Base-by-base conservation (phyloP, 371 early-diverging fungal species). In the Batkoa obscura region DNA sequence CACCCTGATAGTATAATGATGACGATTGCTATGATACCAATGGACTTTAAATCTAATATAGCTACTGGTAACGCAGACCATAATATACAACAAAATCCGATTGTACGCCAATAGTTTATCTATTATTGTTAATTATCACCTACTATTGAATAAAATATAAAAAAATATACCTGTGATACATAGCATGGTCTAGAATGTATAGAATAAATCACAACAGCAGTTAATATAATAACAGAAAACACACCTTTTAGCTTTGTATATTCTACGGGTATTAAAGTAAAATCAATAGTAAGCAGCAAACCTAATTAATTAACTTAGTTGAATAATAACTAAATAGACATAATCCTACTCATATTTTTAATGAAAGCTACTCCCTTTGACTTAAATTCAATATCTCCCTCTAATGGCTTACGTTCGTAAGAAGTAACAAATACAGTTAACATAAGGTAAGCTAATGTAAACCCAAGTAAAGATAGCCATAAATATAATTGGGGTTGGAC, bases 391-490 rank as follows among this genome's bases (percentile, higher is more conserved):
- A 81, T 81, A 63, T 81, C 81, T 57, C 79, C 78, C 23, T 72
- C 63, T 4, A 64, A 62, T 0, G 81, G 81, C 13, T 71, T 74
- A 5, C 76, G 67, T 57, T 81, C 81, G 56, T 77, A 75, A 2
- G 78, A 77, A 0, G 81, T 76, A n/a, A 81, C 63, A 61, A 81
- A 81, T n/a, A 76, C 62, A 1, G 81, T 81, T 60, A 79, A 59
- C 4, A 79, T 56, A 47, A 77, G 65, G 56, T 81, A 81, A 9
- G 79, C 79, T 9, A 72, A 56, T 0, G 76, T 64, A 50, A 79
- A 81, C 1, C 77, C 78, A 5, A 71, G 59, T 0, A 81, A 43
- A 0, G 81, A 73, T 12, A 72, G 43, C 66, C 71, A 72, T 2
- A 81, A 56, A 55, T 81, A 81, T n/a, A 73, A 51, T 32, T 71